phyloP scores from a whole-genome alignment of 2,329 filamentous ascomycete genomes.

The Verticillium tricorpus region DNA sequence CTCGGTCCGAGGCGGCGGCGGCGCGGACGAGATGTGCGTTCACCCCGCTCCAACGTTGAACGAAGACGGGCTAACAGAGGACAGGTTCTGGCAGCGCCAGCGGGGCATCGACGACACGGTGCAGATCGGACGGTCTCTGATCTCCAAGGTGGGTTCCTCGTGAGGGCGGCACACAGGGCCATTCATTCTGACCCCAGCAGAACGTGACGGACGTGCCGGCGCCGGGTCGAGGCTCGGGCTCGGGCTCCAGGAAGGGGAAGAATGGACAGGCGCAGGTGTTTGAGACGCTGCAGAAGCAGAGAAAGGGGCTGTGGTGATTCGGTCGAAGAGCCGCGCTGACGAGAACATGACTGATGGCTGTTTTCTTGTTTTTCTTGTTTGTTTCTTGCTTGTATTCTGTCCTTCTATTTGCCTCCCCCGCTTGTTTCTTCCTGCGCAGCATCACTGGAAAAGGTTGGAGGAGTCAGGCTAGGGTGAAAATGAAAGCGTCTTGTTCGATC shows the following conservation, averaged over 20 bases:
- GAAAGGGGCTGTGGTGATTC: neutral
- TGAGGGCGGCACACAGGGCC: neutral
- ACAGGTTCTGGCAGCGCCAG: slow-evolving; percentile 60
- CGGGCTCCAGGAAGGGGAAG: neutral
- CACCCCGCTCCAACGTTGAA: neutral
- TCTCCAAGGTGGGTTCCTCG: slow-evolving; percentile 35
- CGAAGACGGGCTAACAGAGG: neutral
- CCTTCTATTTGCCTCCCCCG: neutral
- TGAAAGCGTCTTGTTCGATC: too few species aligned
- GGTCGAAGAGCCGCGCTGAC: neutral
- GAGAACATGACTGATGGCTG: slow-evolving; percentile 1
- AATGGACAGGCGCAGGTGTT: neutral
- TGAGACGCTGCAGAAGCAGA: neutral
- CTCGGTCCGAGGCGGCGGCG: slow-evolving; percentile 44
- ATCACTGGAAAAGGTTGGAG: too few species aligned
- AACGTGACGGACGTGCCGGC: neutral
- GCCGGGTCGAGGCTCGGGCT: neutral
- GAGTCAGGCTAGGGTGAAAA: too few species aligned
- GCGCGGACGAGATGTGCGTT: slow-evolving; percentile 46
- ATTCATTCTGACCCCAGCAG: neutral
- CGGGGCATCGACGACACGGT: slow-evolving; percentile 54
- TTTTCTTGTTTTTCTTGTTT: neutral
- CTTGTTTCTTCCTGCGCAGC: too few species aligned
- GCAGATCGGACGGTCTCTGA: slow-evolving; percentile 49
- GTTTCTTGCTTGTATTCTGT: neutral